These are phyloP conservation scores for Aechmea fasciata DNA, from an alignment of 176 grass and related monocot species.

Conservation along the genomic window DNA sequence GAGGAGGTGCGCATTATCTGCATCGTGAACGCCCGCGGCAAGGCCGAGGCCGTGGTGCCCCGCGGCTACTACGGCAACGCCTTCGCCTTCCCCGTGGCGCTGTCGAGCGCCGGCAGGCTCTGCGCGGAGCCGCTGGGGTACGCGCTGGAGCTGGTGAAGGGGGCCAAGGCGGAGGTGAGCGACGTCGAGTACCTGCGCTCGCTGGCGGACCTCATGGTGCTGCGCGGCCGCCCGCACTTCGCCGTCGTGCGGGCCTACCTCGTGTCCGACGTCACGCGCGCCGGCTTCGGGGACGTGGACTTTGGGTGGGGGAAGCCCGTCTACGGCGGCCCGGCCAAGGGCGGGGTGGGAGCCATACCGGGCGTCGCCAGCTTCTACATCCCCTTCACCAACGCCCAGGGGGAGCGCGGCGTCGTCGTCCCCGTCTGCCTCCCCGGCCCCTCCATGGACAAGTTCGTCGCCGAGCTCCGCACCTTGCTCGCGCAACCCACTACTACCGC, in stretches of 20 bases:
- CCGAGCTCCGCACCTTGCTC: slow-evolving; percentile 43
- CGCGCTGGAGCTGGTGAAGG: slow-evolving; percentile 52
- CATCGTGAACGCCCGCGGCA: slow-evolving; percentile 55
- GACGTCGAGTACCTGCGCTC: slow-evolving; percentile 53
- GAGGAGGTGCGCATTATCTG: slow-evolving; percentile 79
- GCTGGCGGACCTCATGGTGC: slow-evolving; percentile 56
- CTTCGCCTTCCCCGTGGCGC: slow-evolving; percentile 58
- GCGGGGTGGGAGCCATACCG: slow-evolving; percentile 51
- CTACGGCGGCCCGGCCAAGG: slow-evolving; percentile 63
- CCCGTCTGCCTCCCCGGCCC: slow-evolving; percentile 56
- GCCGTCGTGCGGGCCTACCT: slow-evolving; percentile 60
- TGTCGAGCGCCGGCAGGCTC: slow-evolving; percentile 36
- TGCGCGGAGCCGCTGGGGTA: slow-evolving; percentile 35
- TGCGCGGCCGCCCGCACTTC: slow-evolving; percentile 50
- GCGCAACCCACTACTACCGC: neutral
- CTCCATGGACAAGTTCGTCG: slow-evolving; percentile 51
- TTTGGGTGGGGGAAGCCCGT: slow-evolving; percentile 73
- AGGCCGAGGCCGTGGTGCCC: slow-evolving; percentile 29
- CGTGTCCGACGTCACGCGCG: slow-evolving; percentile 52
- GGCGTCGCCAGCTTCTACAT: slow-evolving; percentile 68
- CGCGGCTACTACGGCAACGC: slow-evolving; percentile 75
- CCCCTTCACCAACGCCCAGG: slow-evolving; percentile 47
- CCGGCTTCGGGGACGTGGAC: slow-evolving; percentile 61
- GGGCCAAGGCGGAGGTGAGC: slow-evolving; percentile 49
- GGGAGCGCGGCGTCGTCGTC: slow-evolving; percentile 48